phyloP scores from a whole-genome alignment of 2,329 filamentous ascomycete species.

The Fusarium sp. region DNA sequence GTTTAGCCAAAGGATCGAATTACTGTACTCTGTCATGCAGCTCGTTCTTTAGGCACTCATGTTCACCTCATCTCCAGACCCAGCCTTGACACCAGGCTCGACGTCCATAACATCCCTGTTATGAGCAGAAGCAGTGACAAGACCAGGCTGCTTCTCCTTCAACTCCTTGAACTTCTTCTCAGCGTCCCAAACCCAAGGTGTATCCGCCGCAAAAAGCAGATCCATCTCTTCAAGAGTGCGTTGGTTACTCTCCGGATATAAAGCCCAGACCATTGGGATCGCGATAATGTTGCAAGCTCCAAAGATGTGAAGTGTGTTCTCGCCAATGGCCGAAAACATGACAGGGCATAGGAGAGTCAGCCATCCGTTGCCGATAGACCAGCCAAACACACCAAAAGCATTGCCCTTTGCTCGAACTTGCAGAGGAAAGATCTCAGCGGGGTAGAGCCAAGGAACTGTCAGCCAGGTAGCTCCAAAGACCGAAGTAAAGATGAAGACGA shows the following conservation, averaged over 20 bases:
- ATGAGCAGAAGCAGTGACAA: constrained; percentile 13
- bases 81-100: constrained; percentile 5
- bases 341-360: constrained; percentile 62
- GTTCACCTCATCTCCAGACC: constrained; percentile 15
- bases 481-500: constrained; percentile 69
- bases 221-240: constrained; percentile 82
- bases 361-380: constrained; percentile 81
- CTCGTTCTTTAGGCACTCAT: neutral
- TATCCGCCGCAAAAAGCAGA: constrained; percentile 73
- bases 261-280: constrained; percentile 76
- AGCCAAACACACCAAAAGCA: constrained; percentile 79
- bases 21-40: accelerated
- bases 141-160: constrained; percentile 68
- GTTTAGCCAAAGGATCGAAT: too few species aligned
- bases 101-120: constrained; percentile 11
- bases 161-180: constrained; percentile 72
- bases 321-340: constrained; percentile 49
- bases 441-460: constrained; percentile 70
- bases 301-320: constrained; percentile 81
- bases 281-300: constrained; percentile 72
- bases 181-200: constrained; percentile 76
- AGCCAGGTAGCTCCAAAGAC: constrained; percentile 59
- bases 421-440: constrained; percentile 78
- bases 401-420: constrained; percentile 79
- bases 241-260: constrained; percentile 80